Evolutionary conservation across 2,329 filamentous ascomycete species (phyloP).

Genomic region (Basipetospora sp.): DNA sequence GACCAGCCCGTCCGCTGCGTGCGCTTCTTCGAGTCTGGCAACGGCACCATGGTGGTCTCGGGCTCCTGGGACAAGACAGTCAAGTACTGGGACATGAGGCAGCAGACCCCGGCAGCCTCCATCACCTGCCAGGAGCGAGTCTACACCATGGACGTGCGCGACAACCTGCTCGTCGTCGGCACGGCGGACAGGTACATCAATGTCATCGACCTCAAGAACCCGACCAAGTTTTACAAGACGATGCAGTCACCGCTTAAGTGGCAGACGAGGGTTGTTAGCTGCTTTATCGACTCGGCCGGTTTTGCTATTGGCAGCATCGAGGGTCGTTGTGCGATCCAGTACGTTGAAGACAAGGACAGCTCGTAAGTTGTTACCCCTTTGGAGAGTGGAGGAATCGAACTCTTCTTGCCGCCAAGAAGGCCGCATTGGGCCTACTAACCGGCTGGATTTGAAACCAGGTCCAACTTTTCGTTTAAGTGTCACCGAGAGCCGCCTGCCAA

Average conservation of each 20-base stretch:
- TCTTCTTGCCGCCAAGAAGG: too few relatives aligned
- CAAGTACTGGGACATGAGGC: conserved; percentile 75
- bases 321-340: conserved; percentile 93
- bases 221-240: conserved; percentile 86
- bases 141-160: conserved; percentile 83
- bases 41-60: conserved; percentile 71
- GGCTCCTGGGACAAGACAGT: conserved; percentile 85
- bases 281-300: conserved; percentile 79
- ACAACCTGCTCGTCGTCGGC: conserved; percentile 77
- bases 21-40: conserved; percentile 59
- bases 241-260: conserved; percentile 93
- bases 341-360: conserved; percentile 89
- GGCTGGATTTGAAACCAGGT: too few relatives aligned
- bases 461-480: conserved; percentile 98
- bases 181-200: conserved; percentile 95
- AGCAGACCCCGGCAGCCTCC: conserved; percentile 47
- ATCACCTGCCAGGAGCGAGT: conserved; percentile 61
- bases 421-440: too few relatives aligned
- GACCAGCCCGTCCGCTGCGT: conserved; percentile 68
- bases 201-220: conserved; percentile 78
- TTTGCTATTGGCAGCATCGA: conserved; percentile 96
- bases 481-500: conserved; percentile 68
- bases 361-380: conserved; percentile 41
- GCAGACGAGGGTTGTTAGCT: conserved; percentile 91
- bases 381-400: too few relatives aligned